phyloP scores from a whole-genome alignment of 1,139 yeast species.

The Kodamaea fungicola region DNA sequence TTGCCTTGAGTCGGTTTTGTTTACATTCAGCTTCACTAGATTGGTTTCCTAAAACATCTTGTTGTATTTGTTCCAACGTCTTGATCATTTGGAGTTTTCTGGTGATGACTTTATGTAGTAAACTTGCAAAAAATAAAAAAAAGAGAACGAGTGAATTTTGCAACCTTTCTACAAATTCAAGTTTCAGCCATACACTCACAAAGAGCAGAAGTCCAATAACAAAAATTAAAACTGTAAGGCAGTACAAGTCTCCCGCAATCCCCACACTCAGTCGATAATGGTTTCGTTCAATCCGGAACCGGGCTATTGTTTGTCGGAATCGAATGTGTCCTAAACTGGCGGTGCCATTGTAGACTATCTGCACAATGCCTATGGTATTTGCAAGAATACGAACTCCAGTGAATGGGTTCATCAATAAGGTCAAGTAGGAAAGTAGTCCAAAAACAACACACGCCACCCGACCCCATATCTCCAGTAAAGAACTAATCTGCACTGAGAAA shows the following conservation, averaged over 20 bases:
- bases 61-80: too few species aligned
- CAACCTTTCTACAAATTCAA: neutral
- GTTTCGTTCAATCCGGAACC: too few species aligned
- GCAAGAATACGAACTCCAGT: neutral
- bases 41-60: too few species aligned
- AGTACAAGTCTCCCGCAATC: conserved; percentile 1
- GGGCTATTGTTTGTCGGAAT: neutral
- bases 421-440: neutral
- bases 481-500: too few species aligned
- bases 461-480: too few species aligned
- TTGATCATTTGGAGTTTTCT: neutral
- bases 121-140: neutral
- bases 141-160: neutral
- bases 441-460: neutral
- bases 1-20: neutral
- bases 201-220: conserved; percentile 2
- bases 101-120: neutral
- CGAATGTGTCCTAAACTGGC: conserved; percentile 4
- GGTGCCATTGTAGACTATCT: neutral
- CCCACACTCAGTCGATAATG: conserved; percentile 2
- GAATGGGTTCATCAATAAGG: neutral
- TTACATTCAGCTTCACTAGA: too few species aligned
- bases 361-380: neutral
- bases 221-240: neutral
- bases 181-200: conserved; percentile 3